phyloP scores from a whole-genome alignment of 441 rosid genomes.

The Isatis lusitanica region DNA sequence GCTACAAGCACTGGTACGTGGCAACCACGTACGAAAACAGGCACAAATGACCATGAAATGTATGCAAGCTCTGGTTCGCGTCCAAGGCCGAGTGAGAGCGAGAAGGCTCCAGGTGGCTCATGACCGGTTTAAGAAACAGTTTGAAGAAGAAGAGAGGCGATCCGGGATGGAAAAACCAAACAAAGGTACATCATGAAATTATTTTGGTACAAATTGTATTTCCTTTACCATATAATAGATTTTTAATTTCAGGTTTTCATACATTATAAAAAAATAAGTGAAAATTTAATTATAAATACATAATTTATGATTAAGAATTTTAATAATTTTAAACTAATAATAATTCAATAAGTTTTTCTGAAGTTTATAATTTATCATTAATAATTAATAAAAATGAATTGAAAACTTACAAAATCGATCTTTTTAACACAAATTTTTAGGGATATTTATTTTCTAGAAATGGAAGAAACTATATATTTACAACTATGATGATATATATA shows the following conservation, averaged over 20 bases:
- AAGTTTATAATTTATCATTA: too few species aligned
- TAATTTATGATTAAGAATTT: too few species aligned
- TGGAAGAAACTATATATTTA: neutral
- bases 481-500: neutral
- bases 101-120: slow-evolving; percentile 66
- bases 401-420: too few species aligned
- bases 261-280: too few species aligned
- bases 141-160: slow-evolving; percentile 35
- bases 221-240: too few species aligned
- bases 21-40: slow-evolving; percentile 93
- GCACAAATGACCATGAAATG: slow-evolving; percentile 97
- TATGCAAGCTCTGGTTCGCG: slow-evolving; percentile 95
- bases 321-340: too few species aligned
- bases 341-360: neutral
- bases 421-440: too few species aligned
- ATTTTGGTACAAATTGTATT: neutral
- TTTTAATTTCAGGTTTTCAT: too few species aligned
- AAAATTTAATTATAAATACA: too few species aligned
- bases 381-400: too few species aligned
- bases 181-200: neutral
- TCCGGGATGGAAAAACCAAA: slow-evolving; percentile 26
- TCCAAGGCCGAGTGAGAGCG: slow-evolving; percentile 84
- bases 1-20: slow-evolving; percentile 92
- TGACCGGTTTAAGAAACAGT: slow-evolving; percentile 44
- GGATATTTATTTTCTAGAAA: too few species aligned